phyloP scores from a whole-genome alignment of 2,329 filamentous ascomycete species.

The Microcera coccophila region DNA sequence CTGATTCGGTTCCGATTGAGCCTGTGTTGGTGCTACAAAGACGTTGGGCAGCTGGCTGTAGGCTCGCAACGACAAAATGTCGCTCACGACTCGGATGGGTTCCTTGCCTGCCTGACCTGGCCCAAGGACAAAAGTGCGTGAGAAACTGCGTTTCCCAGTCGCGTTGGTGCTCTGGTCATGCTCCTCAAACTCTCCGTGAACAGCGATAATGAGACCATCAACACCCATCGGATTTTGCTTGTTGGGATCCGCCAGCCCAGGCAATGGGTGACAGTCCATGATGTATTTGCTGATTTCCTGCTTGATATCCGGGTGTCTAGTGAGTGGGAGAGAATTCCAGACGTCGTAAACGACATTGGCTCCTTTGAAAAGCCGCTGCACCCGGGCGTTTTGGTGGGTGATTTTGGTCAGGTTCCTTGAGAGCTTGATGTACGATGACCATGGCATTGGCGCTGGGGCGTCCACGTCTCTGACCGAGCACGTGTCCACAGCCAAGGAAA shows the following conservation, averaged over 20 bases:
- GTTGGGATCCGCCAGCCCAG: slow-evolving; percentile 66
- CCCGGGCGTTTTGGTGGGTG: slow-evolving; percentile 54
- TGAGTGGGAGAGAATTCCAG: slow-evolving; percentile 68
- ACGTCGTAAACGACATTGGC: slow-evolving; percentile 59
- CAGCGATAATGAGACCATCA: slow-evolving; percentile 70
- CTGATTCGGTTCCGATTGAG: slow-evolving; percentile 37
- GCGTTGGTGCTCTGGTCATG: slow-evolving; percentile 53
- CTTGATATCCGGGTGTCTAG: slow-evolving; percentile 68
- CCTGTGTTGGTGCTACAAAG: slow-evolving; percentile 28
- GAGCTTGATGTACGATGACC: slow-evolving; percentile 71
- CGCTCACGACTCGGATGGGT: slow-evolving; percentile 70
- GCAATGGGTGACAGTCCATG: slow-evolving; percentile 74
- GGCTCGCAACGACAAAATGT: slow-evolving; percentile 70
- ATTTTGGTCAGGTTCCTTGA: slow-evolving; percentile 76
- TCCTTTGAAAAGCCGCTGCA: slow-evolving; percentile 64
- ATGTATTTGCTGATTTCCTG: slow-evolving; percentile 69
- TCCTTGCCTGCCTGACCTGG: slow-evolving; percentile 64
- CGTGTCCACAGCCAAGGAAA: slow-evolving; percentile 71
- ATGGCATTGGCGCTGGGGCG: slow-evolving; percentile 49
- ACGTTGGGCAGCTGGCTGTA: slow-evolving; percentile 52
- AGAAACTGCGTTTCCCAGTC: slow-evolving; percentile 70
- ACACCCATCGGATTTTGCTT: slow-evolving; percentile 63
- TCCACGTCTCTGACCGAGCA: slow-evolving; percentile 47
- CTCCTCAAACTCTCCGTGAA: slow-evolving; percentile 85
- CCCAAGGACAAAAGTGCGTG: slow-evolving; percentile 74